phyloP scores from a whole-genome alignment of 2,329 filamentous ascomycete genomes.

The Fusarium decemcellulare region DNA sequence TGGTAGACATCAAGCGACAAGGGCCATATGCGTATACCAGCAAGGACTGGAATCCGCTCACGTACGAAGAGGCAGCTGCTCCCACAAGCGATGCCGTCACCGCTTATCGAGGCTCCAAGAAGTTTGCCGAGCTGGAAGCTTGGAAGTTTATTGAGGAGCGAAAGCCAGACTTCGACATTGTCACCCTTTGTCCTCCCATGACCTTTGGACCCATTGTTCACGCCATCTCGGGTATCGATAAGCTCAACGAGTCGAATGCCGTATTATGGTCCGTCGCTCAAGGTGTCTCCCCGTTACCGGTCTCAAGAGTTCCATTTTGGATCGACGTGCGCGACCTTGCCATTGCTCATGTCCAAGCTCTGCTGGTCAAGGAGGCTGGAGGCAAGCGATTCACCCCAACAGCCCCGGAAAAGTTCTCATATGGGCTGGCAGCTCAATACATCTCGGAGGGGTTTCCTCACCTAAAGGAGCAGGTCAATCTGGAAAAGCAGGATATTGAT shows the following conservation, averaged over 20 bases:
- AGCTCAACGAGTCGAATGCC: constrained; percentile 60
- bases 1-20: constrained; percentile 66
- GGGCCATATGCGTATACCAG: constrained; percentile 67
- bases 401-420: constrained; percentile 61
- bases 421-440: constrained; percentile 59
- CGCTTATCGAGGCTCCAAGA: constrained; percentile 54
- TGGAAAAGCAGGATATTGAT: constrained; percentile 53
- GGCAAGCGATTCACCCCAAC: constrained; percentile 58
- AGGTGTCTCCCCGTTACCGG: constrained; percentile 52
- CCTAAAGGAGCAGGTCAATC: constrained; percentile 48
- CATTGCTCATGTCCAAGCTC: constrained; percentile 58
- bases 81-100: constrained; percentile 56
- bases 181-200: constrained; percentile 61
- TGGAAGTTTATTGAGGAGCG: constrained; percentile 53
- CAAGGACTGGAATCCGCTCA: constrained; percentile 71
- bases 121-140: constrained; percentile 52
- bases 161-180: constrained; percentile 58
- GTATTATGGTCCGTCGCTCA: constrained; percentile 57
- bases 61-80: constrained; percentile 62
- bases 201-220: constrained; percentile 61
- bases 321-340: constrained; percentile 64
- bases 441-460: constrained; percentile 57
- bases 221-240: constrained; percentile 50
- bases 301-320: constrained; percentile 58
- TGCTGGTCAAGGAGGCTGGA: constrained; percentile 53